These are phyloP conservation scores for Podospora pseudoanserina DNA, from an alignment of 495 filamentous ascomycete species.

Conservation along the genomic window DNA sequence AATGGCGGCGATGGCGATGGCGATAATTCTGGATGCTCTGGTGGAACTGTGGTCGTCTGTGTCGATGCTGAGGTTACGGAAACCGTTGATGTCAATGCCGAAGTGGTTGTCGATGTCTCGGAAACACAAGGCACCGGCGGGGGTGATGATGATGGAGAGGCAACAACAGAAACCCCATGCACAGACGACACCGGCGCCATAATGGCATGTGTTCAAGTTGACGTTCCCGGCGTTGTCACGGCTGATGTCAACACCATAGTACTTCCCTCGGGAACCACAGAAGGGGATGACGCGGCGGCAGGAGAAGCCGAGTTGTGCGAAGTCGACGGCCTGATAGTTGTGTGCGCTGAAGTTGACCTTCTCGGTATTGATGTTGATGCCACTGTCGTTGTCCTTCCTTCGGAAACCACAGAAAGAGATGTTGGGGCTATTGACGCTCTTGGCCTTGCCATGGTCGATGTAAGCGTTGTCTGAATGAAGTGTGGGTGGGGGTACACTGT, in stretches of 20 bases:
- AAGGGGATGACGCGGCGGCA: not conserved
- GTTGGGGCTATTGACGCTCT: too few relatives aligned
- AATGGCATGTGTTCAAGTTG: not conserved
- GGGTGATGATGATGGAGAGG: too few relatives aligned
- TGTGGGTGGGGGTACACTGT: too few relatives aligned
- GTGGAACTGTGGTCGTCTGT: not conserved
- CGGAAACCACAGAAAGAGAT: too few relatives aligned
- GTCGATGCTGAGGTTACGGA: not conserved
- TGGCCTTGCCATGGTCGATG: too few relatives aligned
- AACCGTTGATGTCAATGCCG: not conserved
- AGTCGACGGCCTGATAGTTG: not conserved
- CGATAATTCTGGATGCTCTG: not conserved
- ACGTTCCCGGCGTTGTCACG: not conserved
- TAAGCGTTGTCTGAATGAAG: too few relatives aligned
- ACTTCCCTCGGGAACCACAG: not conserved
- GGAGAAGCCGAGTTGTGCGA: not conserved
- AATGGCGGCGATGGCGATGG: too few relatives aligned
- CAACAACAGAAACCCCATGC: too few relatives aligned
- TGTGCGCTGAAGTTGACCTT: not conserved
- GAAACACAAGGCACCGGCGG: too few relatives aligned
- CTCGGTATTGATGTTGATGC: not conserved
- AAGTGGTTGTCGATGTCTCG: not conserved
- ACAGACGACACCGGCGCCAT: not conserved
- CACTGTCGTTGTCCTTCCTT: too few relatives aligned
- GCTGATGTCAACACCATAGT: not conserved